Evolutionary conservation across 1,284 basidiomycete genomes (phyloP).

Genomic region (Kwoniella shivajii): DNA sequence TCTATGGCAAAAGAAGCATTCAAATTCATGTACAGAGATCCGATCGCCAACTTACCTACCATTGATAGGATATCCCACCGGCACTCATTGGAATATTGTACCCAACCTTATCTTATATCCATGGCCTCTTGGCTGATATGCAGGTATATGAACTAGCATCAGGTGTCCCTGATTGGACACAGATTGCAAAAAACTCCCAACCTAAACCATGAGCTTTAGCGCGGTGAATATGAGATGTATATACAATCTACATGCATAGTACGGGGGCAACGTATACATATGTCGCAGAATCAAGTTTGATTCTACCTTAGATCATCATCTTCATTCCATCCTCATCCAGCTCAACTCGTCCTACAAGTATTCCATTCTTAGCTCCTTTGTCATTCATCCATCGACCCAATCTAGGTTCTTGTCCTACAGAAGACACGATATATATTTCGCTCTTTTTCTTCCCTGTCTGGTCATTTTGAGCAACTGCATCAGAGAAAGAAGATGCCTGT

Average conservation of each 20-base stretch:
- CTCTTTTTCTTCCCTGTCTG: constrained; percentile 25
- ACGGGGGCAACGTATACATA: background rate
- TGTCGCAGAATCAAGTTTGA: no score
- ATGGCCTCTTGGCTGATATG: no score
- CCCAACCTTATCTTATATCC: no score
- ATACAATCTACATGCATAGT: no score
- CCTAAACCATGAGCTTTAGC: background rate
- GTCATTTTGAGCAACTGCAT: constrained; percentile 14
- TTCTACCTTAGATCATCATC: constrained; percentile 23
- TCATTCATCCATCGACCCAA: constrained; percentile 83
- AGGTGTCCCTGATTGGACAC: no score
- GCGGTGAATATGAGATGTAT: no score
- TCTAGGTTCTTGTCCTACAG: constrained; percentile 82
- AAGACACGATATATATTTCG: constrained; percentile 71
- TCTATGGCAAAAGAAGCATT: background rate
- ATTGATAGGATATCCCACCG: no score
- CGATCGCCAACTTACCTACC: no score
- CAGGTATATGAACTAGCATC: no score
- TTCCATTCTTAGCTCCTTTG: constrained; percentile 71
- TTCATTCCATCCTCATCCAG: constrained; percentile 19
- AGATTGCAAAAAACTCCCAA: background rate
- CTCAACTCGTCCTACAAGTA: constrained; percentile 62
- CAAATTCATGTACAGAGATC: background rate
- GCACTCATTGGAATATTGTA: no score
- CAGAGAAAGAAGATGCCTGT: constrained; percentile 25